Conservation (phyloP, 2,329 filamentous ascomycete genomes). For the Amauroascus verrucosus region DNA sequence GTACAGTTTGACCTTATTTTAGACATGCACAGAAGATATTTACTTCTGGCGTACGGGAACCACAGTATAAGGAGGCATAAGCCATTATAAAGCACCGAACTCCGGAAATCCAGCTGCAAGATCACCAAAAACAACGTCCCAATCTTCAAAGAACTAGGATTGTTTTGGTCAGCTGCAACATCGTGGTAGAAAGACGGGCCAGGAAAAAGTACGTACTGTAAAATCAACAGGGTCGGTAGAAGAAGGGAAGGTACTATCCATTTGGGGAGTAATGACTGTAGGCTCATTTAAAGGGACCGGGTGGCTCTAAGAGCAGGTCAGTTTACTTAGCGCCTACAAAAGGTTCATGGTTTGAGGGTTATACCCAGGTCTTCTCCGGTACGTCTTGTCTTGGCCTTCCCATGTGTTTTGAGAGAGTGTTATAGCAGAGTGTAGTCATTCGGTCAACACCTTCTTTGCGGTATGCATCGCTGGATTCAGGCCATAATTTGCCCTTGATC, state of each 20-base stretch:
- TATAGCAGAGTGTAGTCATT: constrained; percentile 29
- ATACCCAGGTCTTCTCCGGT: background rate
- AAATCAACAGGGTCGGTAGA: constrained; percentile 10
- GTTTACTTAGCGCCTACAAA: background rate
- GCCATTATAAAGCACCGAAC: background rate
- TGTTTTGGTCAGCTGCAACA: background rate
- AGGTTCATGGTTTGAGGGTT: background rate
- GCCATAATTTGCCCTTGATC: constrained; percentile 17
- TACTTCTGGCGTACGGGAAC: no score
- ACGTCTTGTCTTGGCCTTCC: constrained; percentile 2
- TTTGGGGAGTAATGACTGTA: background rate
- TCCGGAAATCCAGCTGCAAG: constrained; percentile 6
- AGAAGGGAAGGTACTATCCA: background rate
- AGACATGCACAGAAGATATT: no score
- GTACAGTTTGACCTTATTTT: no score
- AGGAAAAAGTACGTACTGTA: background rate
- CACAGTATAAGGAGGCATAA: background rate
- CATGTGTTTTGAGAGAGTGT: constrained; percentile 27
- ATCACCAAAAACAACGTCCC: constrained; percentile 16
- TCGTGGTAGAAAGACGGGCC: background rate
- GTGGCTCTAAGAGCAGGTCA: background rate
- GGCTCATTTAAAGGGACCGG: background rate
- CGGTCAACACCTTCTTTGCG: constrained; percentile 26
- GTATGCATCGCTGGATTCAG: constrained; percentile 6
- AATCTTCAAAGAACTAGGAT: constrained; percentile 12